These are phyloP conservation scores for Diaporthe sp. DNA, from an alignment of 2,329 filamentous ascomycete genomes.

Conservation along the genomic window DNA sequence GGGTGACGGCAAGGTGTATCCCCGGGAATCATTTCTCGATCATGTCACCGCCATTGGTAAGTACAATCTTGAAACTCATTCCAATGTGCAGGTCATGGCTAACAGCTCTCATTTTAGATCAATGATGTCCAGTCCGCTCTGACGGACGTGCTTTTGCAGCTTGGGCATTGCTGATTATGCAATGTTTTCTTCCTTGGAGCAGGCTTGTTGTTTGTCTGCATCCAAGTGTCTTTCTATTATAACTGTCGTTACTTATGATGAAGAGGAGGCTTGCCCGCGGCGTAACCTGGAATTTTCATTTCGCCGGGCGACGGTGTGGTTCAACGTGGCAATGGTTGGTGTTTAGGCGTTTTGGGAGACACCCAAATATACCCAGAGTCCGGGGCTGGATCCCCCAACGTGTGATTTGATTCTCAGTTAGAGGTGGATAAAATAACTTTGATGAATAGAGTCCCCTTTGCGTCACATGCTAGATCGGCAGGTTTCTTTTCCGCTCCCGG, in stretches of 20 bases:
- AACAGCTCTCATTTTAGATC: neutral
- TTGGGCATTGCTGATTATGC: neutral
- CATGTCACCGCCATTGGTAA: slow-evolving; percentile 21
- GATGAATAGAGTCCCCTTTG: too few relatives aligned
- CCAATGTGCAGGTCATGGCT: accelerated
- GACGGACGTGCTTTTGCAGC: neutral
- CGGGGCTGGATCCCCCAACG: neutral
- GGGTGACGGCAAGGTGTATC: neutral
- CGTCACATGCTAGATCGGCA: too few relatives aligned
- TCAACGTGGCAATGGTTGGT: neutral
- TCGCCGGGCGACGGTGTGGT: neutral
- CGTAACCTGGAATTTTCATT: too few relatives aligned
- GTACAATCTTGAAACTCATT: neutral
- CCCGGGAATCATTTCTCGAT: slow-evolving; percentile 15
- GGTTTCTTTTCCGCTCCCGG: too few relatives aligned
- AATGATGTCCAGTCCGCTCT: neutral
- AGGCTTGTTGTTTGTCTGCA: neutral
- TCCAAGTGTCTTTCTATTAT: neutral
- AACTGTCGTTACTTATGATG: neutral
- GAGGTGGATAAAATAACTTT: too few relatives aligned
- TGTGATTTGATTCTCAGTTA: neutral
- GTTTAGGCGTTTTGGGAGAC: neutral
- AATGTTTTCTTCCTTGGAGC: too few relatives aligned
- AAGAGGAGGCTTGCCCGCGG: neutral
- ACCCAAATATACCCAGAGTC: neutral